phyloP scores from a whole-genome alignment of 345 rosid species.

The Hypericum androsaemum region DNA sequence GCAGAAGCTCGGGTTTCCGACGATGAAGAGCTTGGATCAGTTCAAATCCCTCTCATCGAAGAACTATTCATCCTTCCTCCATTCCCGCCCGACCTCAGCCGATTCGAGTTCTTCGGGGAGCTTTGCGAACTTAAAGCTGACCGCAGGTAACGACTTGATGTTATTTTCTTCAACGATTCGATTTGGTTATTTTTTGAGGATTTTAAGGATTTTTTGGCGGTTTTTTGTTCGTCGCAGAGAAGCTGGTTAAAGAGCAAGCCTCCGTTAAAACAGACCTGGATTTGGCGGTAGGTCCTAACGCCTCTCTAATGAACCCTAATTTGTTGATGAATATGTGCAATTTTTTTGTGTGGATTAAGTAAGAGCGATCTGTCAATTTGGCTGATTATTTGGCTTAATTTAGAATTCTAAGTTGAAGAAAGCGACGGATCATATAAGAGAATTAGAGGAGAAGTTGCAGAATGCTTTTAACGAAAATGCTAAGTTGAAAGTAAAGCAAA shows the following conservation, averaged over 20 bases:
- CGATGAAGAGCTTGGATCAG: conserved; percentile 1
- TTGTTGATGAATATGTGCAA: conserved; percentile 11
- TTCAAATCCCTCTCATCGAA: neutral
- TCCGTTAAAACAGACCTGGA: conserved; percentile 76
- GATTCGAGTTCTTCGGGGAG: conserved; percentile 50
- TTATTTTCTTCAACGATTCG: neutral
- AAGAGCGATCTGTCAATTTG: conserved; percentile 8
- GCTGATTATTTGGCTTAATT: conserved; percentile 9
- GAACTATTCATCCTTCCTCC: conserved; percentile 18
- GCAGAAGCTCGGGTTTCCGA: neutral
- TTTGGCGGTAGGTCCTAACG: conserved; percentile 49
- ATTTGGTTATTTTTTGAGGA: neutral
- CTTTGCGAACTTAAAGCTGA: conserved; percentile 67
- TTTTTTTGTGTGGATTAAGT: conserved; percentile 1
- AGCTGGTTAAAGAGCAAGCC: conserved; percentile 83
- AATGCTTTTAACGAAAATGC: conserved; percentile 83
- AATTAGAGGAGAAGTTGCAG: conserved; percentile 77
- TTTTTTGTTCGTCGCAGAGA: conserved; percentile 43
- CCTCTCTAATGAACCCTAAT: conserved; percentile 2
- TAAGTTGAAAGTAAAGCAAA: conserved; percentile 77
- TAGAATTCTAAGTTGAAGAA: conserved; percentile 80
- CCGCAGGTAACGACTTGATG: conserved; percentile 48
- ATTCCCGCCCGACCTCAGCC: conserved; percentile 37
- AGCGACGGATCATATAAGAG: conserved; percentile 45
- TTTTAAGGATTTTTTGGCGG: conserved; percentile 12